These are phyloP conservation scores for Acanthamoeba culbertsoni DNA, from an alignment of 208 protist species.

Conservation along the genomic window DNA sequence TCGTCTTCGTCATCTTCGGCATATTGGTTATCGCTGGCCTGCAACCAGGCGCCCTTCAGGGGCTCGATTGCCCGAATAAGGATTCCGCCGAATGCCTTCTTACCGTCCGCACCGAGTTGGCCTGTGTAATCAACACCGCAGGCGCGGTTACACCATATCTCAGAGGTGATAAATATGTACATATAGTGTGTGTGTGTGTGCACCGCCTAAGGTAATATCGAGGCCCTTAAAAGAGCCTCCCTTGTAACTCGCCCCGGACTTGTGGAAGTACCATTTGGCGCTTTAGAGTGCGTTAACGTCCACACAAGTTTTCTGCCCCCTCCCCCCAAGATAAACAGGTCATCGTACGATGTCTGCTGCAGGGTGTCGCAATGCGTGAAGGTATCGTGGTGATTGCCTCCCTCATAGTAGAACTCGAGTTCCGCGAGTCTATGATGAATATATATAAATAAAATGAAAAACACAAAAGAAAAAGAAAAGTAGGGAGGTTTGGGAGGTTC, in stretches of 20 bases:
- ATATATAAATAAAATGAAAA: no score
- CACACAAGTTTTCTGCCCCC: no score
- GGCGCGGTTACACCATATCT: no score
- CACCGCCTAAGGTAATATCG: constrained; percentile 50
- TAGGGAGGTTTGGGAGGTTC: no score
- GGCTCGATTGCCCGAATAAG: constrained; percentile 57
- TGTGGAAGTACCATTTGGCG: constrained; percentile 59
- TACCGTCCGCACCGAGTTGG: not conserved
- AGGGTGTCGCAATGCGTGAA: constrained; percentile 51
- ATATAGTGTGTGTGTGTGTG: no score
- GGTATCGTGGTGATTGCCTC: constrained; percentile 44
- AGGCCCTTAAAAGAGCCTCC: constrained; percentile 47
- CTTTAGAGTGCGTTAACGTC: no score
- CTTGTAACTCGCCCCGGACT: constrained; percentile 27
- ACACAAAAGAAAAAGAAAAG: no score
- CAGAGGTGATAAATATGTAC: no score
- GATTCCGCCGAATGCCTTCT: constrained; percentile 35
- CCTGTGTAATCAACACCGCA: no score
- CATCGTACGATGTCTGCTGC: constrained; percentile 39
- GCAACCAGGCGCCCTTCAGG: not conserved
- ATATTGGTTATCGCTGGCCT: not conserved
- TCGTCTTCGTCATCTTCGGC: not conserved
- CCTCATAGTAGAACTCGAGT: constrained; percentile 53
- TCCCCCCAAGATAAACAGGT: not conserved
- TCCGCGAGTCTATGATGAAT: constrained; percentile 31